Base-by-base conservation (phyloP, 2,329 filamentous ascomycete species). In the Fusarium veterinarium region DNA sequence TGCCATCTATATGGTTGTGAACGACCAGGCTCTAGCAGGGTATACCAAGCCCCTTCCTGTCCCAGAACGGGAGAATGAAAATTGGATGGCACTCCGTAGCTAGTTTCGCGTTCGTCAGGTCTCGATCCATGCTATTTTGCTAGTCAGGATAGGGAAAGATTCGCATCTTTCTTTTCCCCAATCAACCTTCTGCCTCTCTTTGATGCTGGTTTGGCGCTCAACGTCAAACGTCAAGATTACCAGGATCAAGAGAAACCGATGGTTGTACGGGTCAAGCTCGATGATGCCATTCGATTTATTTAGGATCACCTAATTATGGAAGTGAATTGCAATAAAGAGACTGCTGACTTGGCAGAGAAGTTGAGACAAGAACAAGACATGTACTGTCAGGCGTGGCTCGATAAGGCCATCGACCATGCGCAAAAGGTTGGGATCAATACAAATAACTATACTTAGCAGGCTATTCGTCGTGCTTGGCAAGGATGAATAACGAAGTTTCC, bases 221-320 rank as follows among this genome's bases (percentile, higher is more conserved):
- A 33, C 16, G 8, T 33, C 20, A 31, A 56, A 4, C 20, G 38
- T 14, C 5, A 23, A 2, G 28, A 23, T 28, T 44, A 56, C 28
- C 8, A 44, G n/a, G 16, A 25, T 20, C 20, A 13, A 23, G n/a
- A 35, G 6, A 31, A 35, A 25, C 31, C 16, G 2, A 10, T 6
- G 3, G 38, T 35, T 5, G 30, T 44, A 3, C 28, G 38, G 8
- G 17, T 56, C 5, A 56, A 56, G 38, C 3, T 44, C 6, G 12
- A 44, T 19, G 28, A 23, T 23, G 52, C 28, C 11, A 25, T 56
- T 33, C 3, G 3, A 1, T 33, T 44, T 16, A 25, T 44, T n/a
- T 33, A 12, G 16, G 38, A 35, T 5, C 6, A 20, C 7, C 2
- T 25, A 4, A 3, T 1, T 4, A 25, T 0, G 11, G 38, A 56